Evolutionary conservation across 1,284 basidiomycete species (phyloP), one percentile per base, ranked within the genome.

Genomic region (Microbotryomycetes sp.): DNA sequence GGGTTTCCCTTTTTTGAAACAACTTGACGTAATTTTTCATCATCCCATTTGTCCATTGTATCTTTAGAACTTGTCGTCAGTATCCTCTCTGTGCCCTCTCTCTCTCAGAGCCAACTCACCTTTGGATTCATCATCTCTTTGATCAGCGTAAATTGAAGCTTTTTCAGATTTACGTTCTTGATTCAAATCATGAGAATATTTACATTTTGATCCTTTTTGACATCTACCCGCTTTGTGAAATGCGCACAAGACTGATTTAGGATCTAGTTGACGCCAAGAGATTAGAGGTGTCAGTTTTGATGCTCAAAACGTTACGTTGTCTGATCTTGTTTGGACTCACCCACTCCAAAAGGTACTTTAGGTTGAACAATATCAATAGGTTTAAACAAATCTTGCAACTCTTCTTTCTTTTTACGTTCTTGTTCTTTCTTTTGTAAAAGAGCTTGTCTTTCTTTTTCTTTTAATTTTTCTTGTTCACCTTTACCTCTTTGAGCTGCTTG

Each of bases 1-100:
- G 92, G 92, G 76, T 96, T 97, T 32, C 90, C 90, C 77, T 97
- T 97, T 57, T 88, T 89, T 16, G 86, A 73, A 9, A 98, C 89
- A 62, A 98, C 96, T 28, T 79, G 83, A 54, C 85, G 81, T 55
- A 98, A 80, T 77, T 94, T 97, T 70, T 86, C 92, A 69, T 97
- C 89, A 78, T 97, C 92, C 94, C 94, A 99, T 70, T 81, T 86
- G 71, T 97, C 93, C 94, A 98, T 98, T 9, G 92, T 96, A 76
- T 96, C 92, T 88, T 69, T 31, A 36, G 48, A 42, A 42, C 36
- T n/a, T n/a, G n/a, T n/a, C n/a, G n/a, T n/a, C n/a, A n/a, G n/a
- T n/a, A n/a, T n/a, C n/a, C n/a, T n/a, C n/a, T n/a, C n/a, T n/a
- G n/a, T n/a, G n/a, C n/a, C n/a, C n/a, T n/a, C n/a, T n/a, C n/a